These are phyloP conservation scores for Byssochlamys sp. DNA, from an alignment of 2,329 filamentous ascomycete species.

Conservation along the genomic window DNA sequence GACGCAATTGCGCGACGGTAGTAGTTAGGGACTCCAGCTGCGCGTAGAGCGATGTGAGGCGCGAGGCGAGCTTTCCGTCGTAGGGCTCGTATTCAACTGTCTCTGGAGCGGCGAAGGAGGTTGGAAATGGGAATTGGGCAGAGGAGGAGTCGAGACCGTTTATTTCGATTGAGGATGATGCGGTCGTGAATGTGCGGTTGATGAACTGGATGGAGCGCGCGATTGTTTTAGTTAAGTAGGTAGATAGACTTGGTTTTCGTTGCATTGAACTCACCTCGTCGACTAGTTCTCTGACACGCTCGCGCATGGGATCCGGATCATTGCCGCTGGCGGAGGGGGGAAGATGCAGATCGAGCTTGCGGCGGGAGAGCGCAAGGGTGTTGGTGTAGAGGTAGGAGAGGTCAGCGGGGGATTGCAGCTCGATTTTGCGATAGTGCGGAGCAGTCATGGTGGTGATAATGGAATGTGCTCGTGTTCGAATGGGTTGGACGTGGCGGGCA, in stretches of 20 bases:
- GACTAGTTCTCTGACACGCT: slow-evolving; percentile 33
- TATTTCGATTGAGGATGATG: slow-evolving; percentile 37
- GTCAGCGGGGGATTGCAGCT: slow-evolving; percentile 42
- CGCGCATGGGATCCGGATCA: slow-evolving; percentile 35
- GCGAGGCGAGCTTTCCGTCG: slow-evolving; percentile 34
- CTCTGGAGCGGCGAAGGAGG: slow-evolving; percentile 26
- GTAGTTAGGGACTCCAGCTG: slow-evolving; percentile 40
- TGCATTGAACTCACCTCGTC: slow-evolving; percentile 22
- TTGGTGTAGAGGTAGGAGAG: slow-evolving; percentile 41
- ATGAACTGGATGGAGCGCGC: slow-evolving; percentile 30
- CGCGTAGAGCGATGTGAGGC: slow-evolving; percentile 36
- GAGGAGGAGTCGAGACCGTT: slow-evolving; percentile 37
- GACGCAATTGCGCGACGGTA: slow-evolving; percentile 36
- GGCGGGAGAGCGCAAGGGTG: slow-evolving; percentile 34
- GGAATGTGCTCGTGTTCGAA: neutral
- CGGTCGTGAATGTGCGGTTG: slow-evolving; percentile 33
- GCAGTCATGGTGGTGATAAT: slow-evolving; percentile 14
- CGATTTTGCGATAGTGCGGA: slow-evolving; percentile 40
- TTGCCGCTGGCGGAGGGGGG: slow-evolving; percentile 35
- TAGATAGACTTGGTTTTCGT: too few relatives aligned
- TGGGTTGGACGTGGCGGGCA: neutral
- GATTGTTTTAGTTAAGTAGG: neutral
- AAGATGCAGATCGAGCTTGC: slow-evolving; percentile 41
- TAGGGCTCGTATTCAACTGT: slow-evolving; percentile 41
- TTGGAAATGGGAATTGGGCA: slow-evolving; percentile 16